Percentiles rank a stretch among this genome's conserved stretches.
Conservation (phyloP, 2,329 filamentous ascomycete species). For the Colletotrichum plurivorum region DNA sequence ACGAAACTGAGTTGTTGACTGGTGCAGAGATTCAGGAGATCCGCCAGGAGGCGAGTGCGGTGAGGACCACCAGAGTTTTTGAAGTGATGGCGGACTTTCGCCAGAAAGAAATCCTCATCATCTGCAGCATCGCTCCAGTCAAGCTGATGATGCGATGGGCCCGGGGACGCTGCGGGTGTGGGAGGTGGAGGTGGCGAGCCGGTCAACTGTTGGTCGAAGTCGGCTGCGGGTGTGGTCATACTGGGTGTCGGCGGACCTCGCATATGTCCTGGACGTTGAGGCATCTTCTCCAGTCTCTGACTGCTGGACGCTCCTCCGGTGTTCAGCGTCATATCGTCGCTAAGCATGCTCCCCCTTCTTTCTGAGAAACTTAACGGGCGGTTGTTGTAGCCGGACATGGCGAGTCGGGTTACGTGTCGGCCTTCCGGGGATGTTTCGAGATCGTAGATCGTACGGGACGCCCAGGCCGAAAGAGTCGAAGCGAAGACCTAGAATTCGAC, state of each 20-base stretch:
- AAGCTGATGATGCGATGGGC: conserved; percentile 71
- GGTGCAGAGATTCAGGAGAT: conserved; percentile 93
- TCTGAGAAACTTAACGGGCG: conserved; percentile 72
- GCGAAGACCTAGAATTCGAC: not conserved
- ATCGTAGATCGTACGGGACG: not conserved
- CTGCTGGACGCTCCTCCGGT: conserved; percentile 61
- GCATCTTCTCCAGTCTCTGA: conserved; percentile 68
- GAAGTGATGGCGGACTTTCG: conserved; percentile 86
- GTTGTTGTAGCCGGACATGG: conserved; percentile 60
- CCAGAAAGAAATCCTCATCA: conserved; percentile 85
- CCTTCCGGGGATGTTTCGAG: not conserved
- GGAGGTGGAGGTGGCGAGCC: conserved; percentile 75
- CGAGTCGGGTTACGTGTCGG: not conserved
- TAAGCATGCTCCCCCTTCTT: conserved; percentile 70
- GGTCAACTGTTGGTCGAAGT: conserved; percentile 73
- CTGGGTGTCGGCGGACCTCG: conserved; percentile 76
- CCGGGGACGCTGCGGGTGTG: conserved; percentile 76
- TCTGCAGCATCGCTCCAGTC: conserved; percentile 85
- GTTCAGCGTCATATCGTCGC: conserved; percentile 70
- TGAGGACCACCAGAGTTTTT: conserved; percentile 81
- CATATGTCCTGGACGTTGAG: conserved; percentile 60
- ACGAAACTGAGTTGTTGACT: conserved; percentile 97
- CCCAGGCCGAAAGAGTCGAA: not conserved
- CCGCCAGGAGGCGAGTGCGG: conserved; percentile 85
- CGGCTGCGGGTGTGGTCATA: conserved; percentile 75